Evolutionary conservation across 1,139 yeast species (phyloP).

Genomic region (Saccharomyces hybrid): DNA sequence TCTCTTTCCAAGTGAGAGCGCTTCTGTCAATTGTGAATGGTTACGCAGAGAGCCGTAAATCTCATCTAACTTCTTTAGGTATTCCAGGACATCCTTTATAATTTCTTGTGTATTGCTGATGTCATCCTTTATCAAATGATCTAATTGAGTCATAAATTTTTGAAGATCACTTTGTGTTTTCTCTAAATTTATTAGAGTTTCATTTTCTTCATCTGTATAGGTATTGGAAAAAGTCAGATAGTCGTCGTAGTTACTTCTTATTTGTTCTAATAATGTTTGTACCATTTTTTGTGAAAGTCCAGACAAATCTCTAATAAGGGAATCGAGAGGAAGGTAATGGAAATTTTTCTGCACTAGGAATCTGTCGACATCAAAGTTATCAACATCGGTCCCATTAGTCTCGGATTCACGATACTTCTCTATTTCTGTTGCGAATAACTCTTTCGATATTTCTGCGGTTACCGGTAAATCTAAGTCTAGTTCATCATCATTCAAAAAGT

Average conservation of each 20-base stretch:
- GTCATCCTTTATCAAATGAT: constrained; percentile 17
- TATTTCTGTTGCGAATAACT: constrained; percentile 19
- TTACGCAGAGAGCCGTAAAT: constrained; percentile 15
- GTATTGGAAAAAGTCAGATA: constrained; percentile 23
- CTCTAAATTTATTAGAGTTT: constrained; percentile 18
- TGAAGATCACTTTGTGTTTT: constrained; percentile 18
- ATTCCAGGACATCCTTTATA: constrained; percentile 23
- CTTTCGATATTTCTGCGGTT: constrained; percentile 23
- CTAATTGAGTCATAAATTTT: constrained; percentile 17
- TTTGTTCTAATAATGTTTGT: constrained; percentile 19
- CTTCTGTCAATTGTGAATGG: constrained; percentile 15
- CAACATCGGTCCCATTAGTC: constrained; percentile 5
- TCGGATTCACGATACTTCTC: constrained; percentile 8
- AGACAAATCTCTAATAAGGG: constrained; percentile 21
- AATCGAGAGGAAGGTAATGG: constrained; percentile 26
- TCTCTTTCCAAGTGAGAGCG: constrained; percentile 15
- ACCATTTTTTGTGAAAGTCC: constrained; percentile 21
- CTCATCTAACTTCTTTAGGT: constrained; percentile 22
- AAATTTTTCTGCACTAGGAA: constrained; percentile 27
- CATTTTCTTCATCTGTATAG: constrained; percentile 17
- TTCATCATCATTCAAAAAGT: constrained; percentile 18
- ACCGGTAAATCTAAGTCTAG: constrained; percentile 22
- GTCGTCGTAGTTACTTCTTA: constrained; percentile 22
- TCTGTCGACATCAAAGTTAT: constrained; percentile 22
- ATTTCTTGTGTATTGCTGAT: constrained; percentile 20